Conservation (phyloP, 768 basidiomycete species). For the Bullera alba region DNA sequence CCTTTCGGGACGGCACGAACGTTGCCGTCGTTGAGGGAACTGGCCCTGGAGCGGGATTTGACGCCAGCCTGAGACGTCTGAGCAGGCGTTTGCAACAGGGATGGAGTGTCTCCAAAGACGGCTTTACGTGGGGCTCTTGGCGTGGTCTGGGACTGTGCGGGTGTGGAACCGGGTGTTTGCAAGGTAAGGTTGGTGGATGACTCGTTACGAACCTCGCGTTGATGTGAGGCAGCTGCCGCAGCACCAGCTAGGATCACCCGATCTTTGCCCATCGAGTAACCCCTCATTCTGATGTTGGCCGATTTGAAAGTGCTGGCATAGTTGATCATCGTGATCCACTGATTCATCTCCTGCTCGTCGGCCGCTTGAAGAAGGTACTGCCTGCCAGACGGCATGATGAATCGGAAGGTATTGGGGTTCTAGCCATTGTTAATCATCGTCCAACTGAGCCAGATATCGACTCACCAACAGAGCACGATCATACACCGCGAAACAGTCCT, state of each 20-base stretch:
- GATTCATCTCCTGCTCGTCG: conserved; percentile 66
- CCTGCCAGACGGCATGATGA: conserved; percentile 67
- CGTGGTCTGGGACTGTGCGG: too few species aligned
- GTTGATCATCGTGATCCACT: conserved; percentile 88
- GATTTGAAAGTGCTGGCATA: conserved; percentile 90
- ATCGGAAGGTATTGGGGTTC: conserved; percentile 68
- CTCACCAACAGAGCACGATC: too few species aligned
- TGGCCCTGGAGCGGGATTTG: not conserved
- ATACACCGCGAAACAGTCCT: conserved; percentile 68
- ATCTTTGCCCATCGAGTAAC: conserved; percentile 60
- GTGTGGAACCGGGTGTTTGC: not conserved
- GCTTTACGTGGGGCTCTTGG: conserved; percentile 5
- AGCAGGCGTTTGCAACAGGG: too few species aligned
- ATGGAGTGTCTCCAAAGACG: conserved; percentile 12
- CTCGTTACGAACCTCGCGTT: conserved; percentile 49
- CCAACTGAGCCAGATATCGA: conserved; percentile 63
- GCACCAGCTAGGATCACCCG: conserved; percentile 73
- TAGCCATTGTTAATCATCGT: conserved; percentile 42
- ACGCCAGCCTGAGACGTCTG: not conserved
- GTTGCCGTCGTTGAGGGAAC: not conserved
- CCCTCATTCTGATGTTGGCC: conserved; percentile 70
- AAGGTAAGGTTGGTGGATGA: not conserved
- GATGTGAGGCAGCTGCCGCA: conserved; percentile 76
- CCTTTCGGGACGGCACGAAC: conserved; percentile 6
- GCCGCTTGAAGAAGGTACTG: conserved; percentile 72